Conservation (phyloP, 306 rosid species). For the Sechiopsis laciniata region DNA sequence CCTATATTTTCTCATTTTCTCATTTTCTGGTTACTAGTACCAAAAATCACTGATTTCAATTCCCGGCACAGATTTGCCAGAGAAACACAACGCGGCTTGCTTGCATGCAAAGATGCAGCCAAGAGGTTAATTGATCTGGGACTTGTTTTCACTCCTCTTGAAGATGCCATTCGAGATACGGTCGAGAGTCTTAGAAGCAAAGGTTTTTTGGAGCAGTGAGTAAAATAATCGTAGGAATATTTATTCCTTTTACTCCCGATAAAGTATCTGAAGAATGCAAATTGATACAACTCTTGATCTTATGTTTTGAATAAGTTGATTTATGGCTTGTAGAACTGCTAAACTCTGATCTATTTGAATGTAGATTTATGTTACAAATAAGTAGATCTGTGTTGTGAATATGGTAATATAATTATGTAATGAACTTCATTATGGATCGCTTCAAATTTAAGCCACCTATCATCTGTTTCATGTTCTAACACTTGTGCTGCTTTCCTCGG, state of each 20-base stretch:
- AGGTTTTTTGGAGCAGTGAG: slow-evolving; percentile 46
- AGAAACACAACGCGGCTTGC: slow-evolving; percentile 74
- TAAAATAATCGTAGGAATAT: background rate
- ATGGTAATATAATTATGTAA: too few relatives aligned
- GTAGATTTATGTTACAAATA: background rate
- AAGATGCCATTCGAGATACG: slow-evolving; percentile 62
- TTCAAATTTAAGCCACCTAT: too few relatives aligned
- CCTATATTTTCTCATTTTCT: background rate
- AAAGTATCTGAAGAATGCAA: background rate
- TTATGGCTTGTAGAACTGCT: background rate
- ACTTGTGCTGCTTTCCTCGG: too few relatives aligned
- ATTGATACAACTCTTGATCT: background rate
- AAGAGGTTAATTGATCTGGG: slow-evolving; percentile 65
- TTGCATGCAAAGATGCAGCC: slow-evolving; percentile 58
- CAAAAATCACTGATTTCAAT: background rate
- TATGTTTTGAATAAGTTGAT: background rate
- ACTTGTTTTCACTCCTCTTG: slow-evolving; percentile 54
- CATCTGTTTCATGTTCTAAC: too few relatives aligned
- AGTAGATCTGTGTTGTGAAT: too few relatives aligned
- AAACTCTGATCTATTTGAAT: background rate
- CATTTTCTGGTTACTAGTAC: background rate
- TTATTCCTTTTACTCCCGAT: background rate
- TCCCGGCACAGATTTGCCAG: slow-evolving; percentile 44
- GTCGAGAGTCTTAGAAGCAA: slow-evolving; percentile 56
- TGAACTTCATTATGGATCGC: too few relatives aligned